Conservation (phyloP, 2,329 filamentous ascomycete genomes). For the Aschersonia sp. region DNA sequence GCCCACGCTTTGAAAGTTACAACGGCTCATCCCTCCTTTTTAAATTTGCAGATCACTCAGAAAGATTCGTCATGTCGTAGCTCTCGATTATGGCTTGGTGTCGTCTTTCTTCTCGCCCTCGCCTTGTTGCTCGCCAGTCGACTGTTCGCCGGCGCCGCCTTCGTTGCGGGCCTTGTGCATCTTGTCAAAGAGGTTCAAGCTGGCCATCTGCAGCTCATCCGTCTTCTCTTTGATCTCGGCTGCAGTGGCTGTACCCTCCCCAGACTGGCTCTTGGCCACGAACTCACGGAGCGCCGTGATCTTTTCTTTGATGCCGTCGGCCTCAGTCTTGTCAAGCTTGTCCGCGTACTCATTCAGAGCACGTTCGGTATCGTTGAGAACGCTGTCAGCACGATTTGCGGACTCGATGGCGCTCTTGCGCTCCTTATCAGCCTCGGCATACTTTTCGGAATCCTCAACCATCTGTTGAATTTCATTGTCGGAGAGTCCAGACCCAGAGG, state of each 20-base stretch:
- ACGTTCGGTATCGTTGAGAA: conserved; percentile 96
- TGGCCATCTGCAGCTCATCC: conserved; percentile 91
- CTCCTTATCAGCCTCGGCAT: conserved; percentile 88
- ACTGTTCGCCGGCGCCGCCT: conserved; percentile 37
- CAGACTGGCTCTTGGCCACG: conserved; percentile 85
- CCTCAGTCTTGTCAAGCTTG: conserved; percentile 92
- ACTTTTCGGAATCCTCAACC: conserved; percentile 96
- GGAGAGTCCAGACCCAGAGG: conserved; percentile 90
- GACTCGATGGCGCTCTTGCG: conserved; percentile 91
- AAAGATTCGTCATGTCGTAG: no score
- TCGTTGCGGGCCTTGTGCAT: conserved; percentile 92
- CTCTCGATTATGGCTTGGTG: conserved; percentile 43
- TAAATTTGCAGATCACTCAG: no score
- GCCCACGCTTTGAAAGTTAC: no score
- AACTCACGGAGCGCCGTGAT: conserved; percentile 73
- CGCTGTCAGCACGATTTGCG: conserved; percentile 92
- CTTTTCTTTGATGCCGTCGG: conserved; percentile 88
- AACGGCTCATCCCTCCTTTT: no score
- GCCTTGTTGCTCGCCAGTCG: conserved; percentile 32
- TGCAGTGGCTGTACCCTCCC: conserved; percentile 72
- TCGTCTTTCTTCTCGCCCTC: conserved; percentile 69
- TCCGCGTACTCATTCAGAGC: conserved; percentile 93
- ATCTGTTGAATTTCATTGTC: conserved; percentile 92
- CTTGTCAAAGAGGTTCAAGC: conserved; percentile 96
- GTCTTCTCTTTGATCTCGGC: conserved; percentile 97